A percentile compares a stretch with the other conserved stretches of the same genome.
Evolutionary conservation across 768 basidiomycete species (phyloP).

Genomic region (Rickenella mellea): DNA sequence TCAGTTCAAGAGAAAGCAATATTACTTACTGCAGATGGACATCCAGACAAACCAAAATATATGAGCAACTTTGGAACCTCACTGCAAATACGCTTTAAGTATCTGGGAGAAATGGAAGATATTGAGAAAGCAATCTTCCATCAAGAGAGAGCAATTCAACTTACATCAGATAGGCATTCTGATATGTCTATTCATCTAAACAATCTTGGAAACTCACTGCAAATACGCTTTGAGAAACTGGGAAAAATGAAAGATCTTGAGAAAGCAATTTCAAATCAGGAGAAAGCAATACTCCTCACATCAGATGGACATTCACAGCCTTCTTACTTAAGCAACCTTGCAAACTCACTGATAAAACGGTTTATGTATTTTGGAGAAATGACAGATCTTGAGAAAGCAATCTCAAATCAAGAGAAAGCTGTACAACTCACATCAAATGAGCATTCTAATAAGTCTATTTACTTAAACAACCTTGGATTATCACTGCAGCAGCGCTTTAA

Average conservation of each 20-base stretch:
- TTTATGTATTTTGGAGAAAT: too few species aligned
- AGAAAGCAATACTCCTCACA: too few species aligned
- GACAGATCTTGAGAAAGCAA: neutral
- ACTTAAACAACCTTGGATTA: neutral
- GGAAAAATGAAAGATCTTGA: constrained; percentile 6
- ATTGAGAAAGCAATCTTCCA: constrained; percentile 7
- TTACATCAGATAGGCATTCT: constrained; percentile 4
- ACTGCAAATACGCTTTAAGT: constrained; percentile 6
- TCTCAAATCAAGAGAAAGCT: neutral
- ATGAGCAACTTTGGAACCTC: constrained; percentile 7
- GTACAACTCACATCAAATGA: neutral
- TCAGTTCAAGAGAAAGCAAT: too few species aligned
- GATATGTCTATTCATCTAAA: neutral
- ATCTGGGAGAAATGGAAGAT: constrained; percentile 4
- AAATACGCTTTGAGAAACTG: constrained; percentile 5
- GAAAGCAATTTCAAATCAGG: neutral
- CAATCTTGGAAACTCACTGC: constrained; percentile 2
- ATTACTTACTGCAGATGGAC: constrained; percentile 6
- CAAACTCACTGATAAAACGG: too few species aligned
- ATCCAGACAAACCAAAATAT: constrained; percentile 3
- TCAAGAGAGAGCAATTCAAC: constrained; percentile 3
- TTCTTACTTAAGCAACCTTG: too few species aligned
- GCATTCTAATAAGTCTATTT: neutral
- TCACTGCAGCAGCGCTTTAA: neutral
- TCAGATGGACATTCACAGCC: too few species aligned